Evolutionary conservation across 2,329 filamentous ascomycete species (phyloP).

Genomic region (Pestalotiopsis sp.): DNA sequence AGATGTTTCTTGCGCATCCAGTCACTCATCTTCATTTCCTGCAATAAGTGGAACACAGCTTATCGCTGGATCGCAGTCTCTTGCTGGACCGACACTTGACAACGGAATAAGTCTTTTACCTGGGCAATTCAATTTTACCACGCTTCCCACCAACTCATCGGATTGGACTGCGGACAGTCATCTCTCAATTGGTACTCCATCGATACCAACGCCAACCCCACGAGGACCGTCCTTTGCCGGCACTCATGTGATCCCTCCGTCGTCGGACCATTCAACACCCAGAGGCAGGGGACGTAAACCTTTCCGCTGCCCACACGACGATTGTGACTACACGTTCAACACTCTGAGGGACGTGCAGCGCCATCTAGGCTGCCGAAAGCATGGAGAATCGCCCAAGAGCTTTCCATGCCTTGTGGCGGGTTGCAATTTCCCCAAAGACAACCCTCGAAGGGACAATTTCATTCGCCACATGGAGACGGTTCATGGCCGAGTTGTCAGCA

Average conservation of each 20-base stretch:
- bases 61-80: background rate
- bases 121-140: fast-evolving
- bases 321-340: background rate
- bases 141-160: background rate
- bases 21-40: background rate
- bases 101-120: background rate
- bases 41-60: background rate
- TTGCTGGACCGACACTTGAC: background rate
- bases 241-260: background rate
- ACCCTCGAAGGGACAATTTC: background rate
- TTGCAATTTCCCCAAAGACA: background rate
- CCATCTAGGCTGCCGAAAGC: background rate
- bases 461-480: background rate
- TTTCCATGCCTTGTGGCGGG: background rate
- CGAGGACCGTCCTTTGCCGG: background rate
- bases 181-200: background rate
- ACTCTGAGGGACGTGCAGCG: background rate
- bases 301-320: background rate
- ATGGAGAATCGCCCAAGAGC: background rate
- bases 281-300: background rate
- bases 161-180: background rate
- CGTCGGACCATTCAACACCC: background rate
- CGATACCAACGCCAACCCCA: background rate
- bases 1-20: too few relatives aligned
- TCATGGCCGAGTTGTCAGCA: background rate